phyloP scores from a whole-genome alignment of 2,329 filamentous ascomycete species.

The Apiospora sp. region DNA sequence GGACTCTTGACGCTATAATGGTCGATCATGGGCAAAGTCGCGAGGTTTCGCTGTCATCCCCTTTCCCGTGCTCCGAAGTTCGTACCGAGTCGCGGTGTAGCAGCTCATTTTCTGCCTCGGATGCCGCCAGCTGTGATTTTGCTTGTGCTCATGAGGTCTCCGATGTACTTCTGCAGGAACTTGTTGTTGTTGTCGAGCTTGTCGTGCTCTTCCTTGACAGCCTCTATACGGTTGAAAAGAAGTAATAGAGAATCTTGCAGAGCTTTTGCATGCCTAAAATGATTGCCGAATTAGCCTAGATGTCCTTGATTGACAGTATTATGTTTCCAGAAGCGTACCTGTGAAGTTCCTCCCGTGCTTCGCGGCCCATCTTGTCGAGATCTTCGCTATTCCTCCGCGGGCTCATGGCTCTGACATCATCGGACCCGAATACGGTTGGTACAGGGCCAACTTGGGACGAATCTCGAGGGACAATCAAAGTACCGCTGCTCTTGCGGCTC shows the following conservation, averaged over 20 bases:
- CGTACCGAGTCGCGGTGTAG: neutral
- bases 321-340: constrained; percentile 50
- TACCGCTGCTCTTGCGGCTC: constrained; percentile 80
- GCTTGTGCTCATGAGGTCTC: constrained; percentile 89
- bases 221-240: constrained; percentile 92
- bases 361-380: constrained; percentile 84
- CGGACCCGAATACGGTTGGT: constrained; percentile 80
- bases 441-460: constrained; percentile 75
- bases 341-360: constrained; percentile 74
- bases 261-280: constrained; percentile 79
- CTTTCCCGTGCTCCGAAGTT: neutral
- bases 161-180: constrained; percentile 97
- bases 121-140: constrained; percentile 70
- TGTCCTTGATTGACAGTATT: neutral
- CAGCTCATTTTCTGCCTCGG: constrained; percentile 60
- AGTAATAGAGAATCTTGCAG: constrained; percentile 89
- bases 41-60: neutral
- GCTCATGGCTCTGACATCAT: constrained; percentile 94
- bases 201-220: constrained; percentile 92
- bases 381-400: constrained; percentile 90
- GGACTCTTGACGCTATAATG: constrained; percentile 11
- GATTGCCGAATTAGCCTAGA: neutral
- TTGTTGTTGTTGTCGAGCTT: constrained; percentile 97
- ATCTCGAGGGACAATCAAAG: constrained; percentile 82
- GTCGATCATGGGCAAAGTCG: neutral